phyloP scores from a whole-genome alignment of 306 rosid species.

The Lithocarpus polystachyus region DNA sequence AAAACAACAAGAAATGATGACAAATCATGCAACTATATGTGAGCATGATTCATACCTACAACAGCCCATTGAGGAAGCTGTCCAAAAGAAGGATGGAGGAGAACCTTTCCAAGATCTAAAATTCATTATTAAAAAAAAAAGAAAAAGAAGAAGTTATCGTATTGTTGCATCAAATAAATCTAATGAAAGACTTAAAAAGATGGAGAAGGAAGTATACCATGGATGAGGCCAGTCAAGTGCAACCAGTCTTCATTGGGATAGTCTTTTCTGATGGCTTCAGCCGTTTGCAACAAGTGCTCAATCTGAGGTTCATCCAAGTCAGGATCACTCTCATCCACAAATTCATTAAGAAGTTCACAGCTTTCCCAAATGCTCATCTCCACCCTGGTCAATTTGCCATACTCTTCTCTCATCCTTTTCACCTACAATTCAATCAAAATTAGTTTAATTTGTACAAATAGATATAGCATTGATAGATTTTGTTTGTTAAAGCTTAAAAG shows the following conservation, averaged over 20 bases:
- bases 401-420: too few relatives aligned
- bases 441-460: not conserved
- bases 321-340: too few relatives aligned
- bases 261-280: too few relatives aligned
- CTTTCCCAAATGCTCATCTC: too few relatives aligned
- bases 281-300: too few relatives aligned
- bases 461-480: not conserved
- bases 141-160: not conserved
- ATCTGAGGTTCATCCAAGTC: too few relatives aligned
- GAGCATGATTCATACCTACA: slow-evolving; percentile 19
- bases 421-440: not conserved
- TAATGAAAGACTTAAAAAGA: not conserved
- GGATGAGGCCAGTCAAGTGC: too few relatives aligned
- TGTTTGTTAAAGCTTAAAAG: not conserved
- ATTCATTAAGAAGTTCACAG: too few relatives aligned
- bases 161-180: not conserved
- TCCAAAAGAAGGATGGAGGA: slow-evolving; percentile 26
- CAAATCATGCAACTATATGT: not conserved
- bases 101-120: slow-evolving; percentile 39
- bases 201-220: too few relatives aligned
- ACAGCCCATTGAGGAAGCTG: slow-evolving; percentile 39
- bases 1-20: not conserved
- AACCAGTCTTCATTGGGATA: too few relatives aligned
- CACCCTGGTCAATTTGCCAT: too few relatives aligned
- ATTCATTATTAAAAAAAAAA: not conserved